Evolutionary conservation across 2,329 filamentous ascomycete genomes (phyloP), one percentile per base, ranked within the genome.

Genomic region (Aspergillus sp.): DNA sequence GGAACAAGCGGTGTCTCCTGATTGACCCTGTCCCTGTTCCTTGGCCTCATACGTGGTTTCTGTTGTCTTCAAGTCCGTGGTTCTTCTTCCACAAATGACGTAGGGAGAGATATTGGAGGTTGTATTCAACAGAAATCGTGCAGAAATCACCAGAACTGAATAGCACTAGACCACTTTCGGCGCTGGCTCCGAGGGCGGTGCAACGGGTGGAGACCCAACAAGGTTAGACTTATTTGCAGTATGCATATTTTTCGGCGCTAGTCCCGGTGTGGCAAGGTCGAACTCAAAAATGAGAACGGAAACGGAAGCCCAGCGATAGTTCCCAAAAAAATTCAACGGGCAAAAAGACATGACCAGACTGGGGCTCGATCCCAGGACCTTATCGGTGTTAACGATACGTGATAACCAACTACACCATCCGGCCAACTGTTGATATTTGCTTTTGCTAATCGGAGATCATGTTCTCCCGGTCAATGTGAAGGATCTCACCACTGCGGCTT

Each of bases 311-410:
- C 41, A 44, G 41, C 5, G 11, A 27, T 27, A 19, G 8, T 3
- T 3, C 17, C 10, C 19, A 17, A 53, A 30, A 49, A 30, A n/a
- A 5, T 13, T 36, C 0, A 36, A 36, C 32, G 5, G 32, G 32
- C 32, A 61, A 71, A 74, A 59, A 66, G 25, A 64, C 49, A 51
- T 67, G 65, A 67, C 64, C 63, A 67, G 64, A 63, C 64, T 62
- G 62, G 68, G 68, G 62, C 51, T 70, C 61, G 68, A 70, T 66
- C 68, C 67, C 63, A 67, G 65, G 68, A 70, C 68, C 68, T 70
- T 69, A 65, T 70, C 67, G 65, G 69, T 73, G 71, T 73, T 71
- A 73, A 71, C 68, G 70, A 72, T 69, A 72, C 68, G 71, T 71
- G 71, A 73, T 72, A 69, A 73, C 58, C 58, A 60, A 60, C 58